Conservation (phyloP, 2,329 filamentous ascomycete genomes). For the Neobulgaria alba region DNA sequence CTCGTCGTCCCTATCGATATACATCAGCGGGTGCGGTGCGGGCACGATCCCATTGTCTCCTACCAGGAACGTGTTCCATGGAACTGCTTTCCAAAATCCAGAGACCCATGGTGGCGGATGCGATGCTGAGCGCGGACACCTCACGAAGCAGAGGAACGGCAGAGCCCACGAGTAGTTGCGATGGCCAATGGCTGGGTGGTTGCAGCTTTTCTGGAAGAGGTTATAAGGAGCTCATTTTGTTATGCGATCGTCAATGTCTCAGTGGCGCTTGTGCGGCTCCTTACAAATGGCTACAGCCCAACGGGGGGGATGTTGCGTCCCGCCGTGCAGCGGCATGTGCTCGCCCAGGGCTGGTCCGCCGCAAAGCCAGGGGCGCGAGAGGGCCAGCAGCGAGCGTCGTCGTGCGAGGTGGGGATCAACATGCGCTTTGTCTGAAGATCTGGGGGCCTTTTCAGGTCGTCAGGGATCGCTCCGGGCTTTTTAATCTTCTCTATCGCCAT, state of each 20-base stretch:
- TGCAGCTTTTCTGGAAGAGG: not conserved
- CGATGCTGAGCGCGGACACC: not conserved
- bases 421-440: not conserved
- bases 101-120: conserved; percentile 47
- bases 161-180: not conserved
- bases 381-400: too few species aligned
- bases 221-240: not conserved
- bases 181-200: not conserved
- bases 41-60: conserved; percentile 16
- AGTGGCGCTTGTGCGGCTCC: not conserved
- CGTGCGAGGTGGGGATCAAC: not conserved
- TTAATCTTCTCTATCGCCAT: not conserved
- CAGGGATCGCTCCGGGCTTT: not conserved
- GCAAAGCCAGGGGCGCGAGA: too few species aligned
- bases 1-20: conserved; percentile 44
- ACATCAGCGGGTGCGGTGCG: not conserved
- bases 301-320: not conserved
- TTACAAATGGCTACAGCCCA: not conserved
- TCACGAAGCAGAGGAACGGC: not conserved
- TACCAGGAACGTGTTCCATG: conserved; percentile 67
- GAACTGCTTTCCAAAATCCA: conserved; percentile 53
- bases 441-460: not conserved
- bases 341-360: not conserved
- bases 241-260: not conserved
- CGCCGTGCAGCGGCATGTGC: not conserved